Percentiles rank a stretch among this genome's conserved stretches.
Evolutionary conservation across 2,329 filamentous ascomycete species (phyloP).

Genomic region (Coniochaeta ligniaria): DNA sequence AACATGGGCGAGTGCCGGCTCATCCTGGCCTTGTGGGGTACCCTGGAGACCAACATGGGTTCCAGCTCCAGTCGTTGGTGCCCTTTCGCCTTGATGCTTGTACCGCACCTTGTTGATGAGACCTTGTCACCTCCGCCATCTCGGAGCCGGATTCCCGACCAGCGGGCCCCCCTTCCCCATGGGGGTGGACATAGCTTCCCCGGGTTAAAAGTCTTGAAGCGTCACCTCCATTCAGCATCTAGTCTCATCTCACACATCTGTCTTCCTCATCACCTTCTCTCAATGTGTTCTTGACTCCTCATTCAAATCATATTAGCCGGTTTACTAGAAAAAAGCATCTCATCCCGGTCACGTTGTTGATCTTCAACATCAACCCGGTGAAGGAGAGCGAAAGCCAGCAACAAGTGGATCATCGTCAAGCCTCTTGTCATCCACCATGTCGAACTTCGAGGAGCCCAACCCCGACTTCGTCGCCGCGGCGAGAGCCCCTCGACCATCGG

Average conservation of each 20-base stretch:
- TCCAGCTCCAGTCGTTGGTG: neutral
- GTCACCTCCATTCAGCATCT: neutral
- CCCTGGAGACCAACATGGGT: neutral
- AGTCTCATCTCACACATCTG: neutral
- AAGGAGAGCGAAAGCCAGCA: neutral
- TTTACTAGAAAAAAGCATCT: neutral
- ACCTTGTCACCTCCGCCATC: neutral
- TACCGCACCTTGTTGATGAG: neutral
- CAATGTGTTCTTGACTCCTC: neutral
- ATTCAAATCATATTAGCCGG: neutral
- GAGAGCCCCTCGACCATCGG: neutral
- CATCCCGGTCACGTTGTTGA: neutral
- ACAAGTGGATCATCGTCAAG: neutral
- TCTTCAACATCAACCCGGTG: neutral
- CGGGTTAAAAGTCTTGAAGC: neutral
- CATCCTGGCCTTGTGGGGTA: neutral
- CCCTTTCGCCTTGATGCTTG: neutral
- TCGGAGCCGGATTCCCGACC: neutral
- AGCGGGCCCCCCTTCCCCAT: neutral
- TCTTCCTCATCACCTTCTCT: neutral
- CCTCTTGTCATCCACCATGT: neutral
- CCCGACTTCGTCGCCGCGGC: neutral
- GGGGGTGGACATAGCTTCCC: neutral
- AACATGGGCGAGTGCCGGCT: neutral
- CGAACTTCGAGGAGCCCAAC: constrained; percentile 1